phyloP scores from a whole-genome alignment of 2,329 filamentous ascomycete species.

The Neonectria hederae region DNA sequence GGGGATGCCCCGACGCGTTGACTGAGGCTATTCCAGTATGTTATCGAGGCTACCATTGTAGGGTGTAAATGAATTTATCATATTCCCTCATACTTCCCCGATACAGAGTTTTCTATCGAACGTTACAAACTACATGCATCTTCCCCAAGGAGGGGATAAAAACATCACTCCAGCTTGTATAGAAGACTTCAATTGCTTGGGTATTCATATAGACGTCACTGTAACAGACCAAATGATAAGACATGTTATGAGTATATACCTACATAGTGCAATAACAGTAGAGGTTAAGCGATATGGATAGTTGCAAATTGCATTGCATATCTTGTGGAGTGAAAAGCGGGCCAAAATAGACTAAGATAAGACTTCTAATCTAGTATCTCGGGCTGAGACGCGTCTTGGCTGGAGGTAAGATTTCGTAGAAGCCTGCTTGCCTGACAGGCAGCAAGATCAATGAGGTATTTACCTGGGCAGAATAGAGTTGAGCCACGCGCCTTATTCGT shows the following conservation, averaged over 20 bases:
- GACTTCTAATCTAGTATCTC: too few relatives aligned
- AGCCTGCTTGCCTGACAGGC: neutral
- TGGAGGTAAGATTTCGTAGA: too few relatives aligned
- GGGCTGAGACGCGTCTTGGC: too few relatives aligned
- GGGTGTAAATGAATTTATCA: neutral
- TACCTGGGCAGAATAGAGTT: neutral
- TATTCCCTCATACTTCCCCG: too few relatives aligned
- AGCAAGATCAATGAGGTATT: neutral
- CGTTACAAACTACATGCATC: too few relatives aligned
- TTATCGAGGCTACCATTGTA: neutral
- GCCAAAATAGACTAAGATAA: too few relatives aligned
- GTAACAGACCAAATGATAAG: too few relatives aligned
- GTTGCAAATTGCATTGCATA: neutral
- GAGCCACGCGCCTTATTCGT: neutral
- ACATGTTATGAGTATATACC: too few relatives aligned
- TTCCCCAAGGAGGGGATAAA: too few relatives aligned
- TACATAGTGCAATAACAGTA: neutral
- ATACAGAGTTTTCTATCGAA: neutral
- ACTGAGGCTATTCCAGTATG: neutral
- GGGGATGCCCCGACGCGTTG: neutral
- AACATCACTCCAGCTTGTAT: too few relatives aligned
- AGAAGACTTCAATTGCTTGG: too few relatives aligned
- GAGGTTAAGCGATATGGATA: neutral
- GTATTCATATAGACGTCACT: too few relatives aligned
- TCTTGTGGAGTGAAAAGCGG: neutral